These are phyloP conservation scores for Yarrowia sp. DNA, from an alignment of 805 yeast genomes.

Conservation along the genomic window DNA sequence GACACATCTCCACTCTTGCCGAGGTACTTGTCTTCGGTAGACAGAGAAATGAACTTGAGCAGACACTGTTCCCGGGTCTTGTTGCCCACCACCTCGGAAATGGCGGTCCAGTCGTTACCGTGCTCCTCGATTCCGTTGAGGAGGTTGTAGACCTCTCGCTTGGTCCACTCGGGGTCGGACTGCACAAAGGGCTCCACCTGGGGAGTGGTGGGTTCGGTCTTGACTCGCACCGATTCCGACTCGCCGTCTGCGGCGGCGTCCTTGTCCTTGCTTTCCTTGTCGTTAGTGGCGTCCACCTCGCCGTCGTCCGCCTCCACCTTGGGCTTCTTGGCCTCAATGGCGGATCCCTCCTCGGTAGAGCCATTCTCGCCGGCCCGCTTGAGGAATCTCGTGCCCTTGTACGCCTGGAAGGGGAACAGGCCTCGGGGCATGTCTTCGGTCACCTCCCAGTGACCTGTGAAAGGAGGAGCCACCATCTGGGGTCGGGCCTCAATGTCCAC, in stretches of 20 bases:
- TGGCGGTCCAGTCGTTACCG: slow-evolving; percentile 79
- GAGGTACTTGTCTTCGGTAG: slow-evolving; percentile 74
- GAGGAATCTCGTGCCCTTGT: slow-evolving; percentile 64
- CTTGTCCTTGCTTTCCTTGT: slow-evolving; percentile 2
- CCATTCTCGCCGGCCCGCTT: slow-evolving; percentile 18
- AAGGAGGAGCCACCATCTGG: slow-evolving; percentile 67
- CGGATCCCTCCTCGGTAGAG: not conserved
- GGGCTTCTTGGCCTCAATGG: slow-evolving; percentile 18
- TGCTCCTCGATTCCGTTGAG: slow-evolving; percentile 67
- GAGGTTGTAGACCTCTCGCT: slow-evolving; percentile 65
- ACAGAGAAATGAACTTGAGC: slow-evolving; percentile 71
- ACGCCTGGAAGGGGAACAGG: slow-evolving; percentile 81
- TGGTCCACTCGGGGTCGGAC: slow-evolving; percentile 63
- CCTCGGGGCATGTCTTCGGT: slow-evolving; percentile 91
- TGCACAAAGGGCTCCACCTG: slow-evolving; percentile 49
- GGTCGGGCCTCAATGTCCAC: slow-evolving; percentile 82
- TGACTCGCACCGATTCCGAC: slow-evolving; percentile 34
- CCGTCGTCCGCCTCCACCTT: slow-evolving; percentile 40
- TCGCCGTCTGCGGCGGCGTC: slow-evolving; percentile 23
- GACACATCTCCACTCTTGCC: slow-evolving; percentile 40
- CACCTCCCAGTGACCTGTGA: slow-evolving; percentile 76
- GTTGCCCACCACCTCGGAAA: slow-evolving; percentile 70
- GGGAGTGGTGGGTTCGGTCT: slow-evolving; percentile 36
- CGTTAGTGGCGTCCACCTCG: slow-evolving; percentile 44
- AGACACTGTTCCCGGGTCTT: slow-evolving; percentile 82